Conservation (phyloP, 176 grass and related monocot genomes). For the Alloteropsis semialata region DNA sequence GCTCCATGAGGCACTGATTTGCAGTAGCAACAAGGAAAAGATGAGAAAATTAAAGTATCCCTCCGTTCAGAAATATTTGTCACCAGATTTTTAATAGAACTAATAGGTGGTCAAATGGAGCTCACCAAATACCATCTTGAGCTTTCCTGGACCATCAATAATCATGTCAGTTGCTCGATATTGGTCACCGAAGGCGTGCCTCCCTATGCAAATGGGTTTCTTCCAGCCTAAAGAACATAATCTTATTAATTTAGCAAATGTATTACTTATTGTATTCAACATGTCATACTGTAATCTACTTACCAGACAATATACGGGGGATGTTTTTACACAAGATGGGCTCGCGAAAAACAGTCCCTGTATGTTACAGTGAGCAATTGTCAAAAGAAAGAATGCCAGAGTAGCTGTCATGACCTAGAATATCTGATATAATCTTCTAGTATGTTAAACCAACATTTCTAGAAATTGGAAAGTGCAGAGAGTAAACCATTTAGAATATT, state of each 20-base stretch:
- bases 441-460: background rate
- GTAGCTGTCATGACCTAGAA: background rate
- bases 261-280: background rate
- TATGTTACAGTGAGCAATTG: background rate
- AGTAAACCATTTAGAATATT: conserved; percentile 57
- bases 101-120: conserved; percentile 1
- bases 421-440: background rate
- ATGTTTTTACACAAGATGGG: conserved; percentile 88
- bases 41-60: background rate
- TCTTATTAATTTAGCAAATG: background rate
- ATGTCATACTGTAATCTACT: conserved; percentile 21
- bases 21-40: conserved; percentile 25
- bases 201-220: conserved; percentile 97
- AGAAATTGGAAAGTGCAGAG: conserved; percentile 6
- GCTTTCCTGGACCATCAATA: conserved; percentile 86
- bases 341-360: conserved; percentile 97
- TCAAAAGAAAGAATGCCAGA: background rate
- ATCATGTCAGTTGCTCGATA: conserved; percentile 88
- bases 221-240: conserved; percentile 65
- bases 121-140: conserved; percentile 98
- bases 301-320: conserved; percentile 81
- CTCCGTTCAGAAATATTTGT: too few relatives aligned
- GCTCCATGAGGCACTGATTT: conserved; percentile 67
- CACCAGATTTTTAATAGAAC: background rate
- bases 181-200: conserved; percentile 97